Evolutionary conservation across 2,329 filamentous ascomycete genomes (phyloP), one percentile per base, ranked within the genome.

Genomic region (Colletotrichum kahawae): DNA sequence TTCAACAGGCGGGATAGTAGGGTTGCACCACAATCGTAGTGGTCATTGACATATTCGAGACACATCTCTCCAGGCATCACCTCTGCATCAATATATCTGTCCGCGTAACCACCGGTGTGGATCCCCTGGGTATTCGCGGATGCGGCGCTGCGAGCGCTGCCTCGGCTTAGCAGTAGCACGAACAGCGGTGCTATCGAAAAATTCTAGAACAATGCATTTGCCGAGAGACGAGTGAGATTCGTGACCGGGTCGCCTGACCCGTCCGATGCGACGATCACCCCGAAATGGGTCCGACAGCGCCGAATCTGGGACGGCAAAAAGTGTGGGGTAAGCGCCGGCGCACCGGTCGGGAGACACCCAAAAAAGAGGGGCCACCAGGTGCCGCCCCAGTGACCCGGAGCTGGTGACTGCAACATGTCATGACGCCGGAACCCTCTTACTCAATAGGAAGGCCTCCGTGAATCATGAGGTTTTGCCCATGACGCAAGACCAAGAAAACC

Each of bases 321-420:
- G 5, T 75, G 72, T 72, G 72, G 72, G 72, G 72, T 72, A 72
- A 72, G 72, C 63, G 69, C 72, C 69, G 72, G 69, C 38, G 57
- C 27, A 43, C 69, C 68, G 69, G 27, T 67, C 72, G 67, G 60
- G 43, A 33, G 54, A 21, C n/a, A 21, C 51, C 51, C 24, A 27
- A 31, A 67, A 27, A 21, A 27, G 56, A 51, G 67, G 56, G 71
- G 21, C 72, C 62, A 71, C 43, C 68, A 71, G 21, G 24, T 48
- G 68, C 72, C 72, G 72, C 62, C 69, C 72, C 43, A 72, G 72
- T 75, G 72, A 72, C 57, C 43, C 54, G 56, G 56, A 54, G 63
- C 72, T 72, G 72, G 68, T 72, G 72, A 75, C 72, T 36, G 12
- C 60, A 24, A 36, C 63, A 51, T 21, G 54, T 63, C 68, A 62